These are phyloP conservation scores for Tolypocladium ophioglossoides DNA, from an alignment of 2,329 filamentous ascomycete species.

Conservation along the genomic window DNA sequence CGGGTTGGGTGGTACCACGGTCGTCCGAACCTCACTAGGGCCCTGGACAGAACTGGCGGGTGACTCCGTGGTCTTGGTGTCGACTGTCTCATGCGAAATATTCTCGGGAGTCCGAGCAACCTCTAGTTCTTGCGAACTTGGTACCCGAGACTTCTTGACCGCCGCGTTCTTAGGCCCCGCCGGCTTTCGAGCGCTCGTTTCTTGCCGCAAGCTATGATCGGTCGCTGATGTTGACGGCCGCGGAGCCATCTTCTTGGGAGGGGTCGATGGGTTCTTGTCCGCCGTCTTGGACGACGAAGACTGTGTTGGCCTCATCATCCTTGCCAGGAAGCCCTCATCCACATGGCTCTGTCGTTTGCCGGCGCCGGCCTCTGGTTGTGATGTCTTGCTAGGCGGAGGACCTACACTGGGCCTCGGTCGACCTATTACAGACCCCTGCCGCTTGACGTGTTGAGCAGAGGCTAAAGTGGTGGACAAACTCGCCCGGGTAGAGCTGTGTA, in stretches of 20 bases:
- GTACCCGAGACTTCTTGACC: background rate
- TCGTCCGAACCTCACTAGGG: background rate
- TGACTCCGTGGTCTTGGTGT: background rate
- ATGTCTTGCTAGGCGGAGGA: conserved; percentile 44
- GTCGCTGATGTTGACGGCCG: conserved; percentile 11
- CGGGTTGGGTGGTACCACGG: background rate
- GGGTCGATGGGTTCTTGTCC: conserved; percentile 46
- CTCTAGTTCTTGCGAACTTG: background rate
- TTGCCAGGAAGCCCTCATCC: conserved; percentile 64
- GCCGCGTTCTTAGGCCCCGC: background rate
- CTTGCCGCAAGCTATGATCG: conserved; percentile 9
- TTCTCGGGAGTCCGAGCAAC: no score
- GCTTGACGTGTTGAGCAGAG: conserved; percentile 24
- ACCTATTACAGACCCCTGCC: conserved; percentile 33
- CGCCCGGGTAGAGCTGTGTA: conserved; percentile 24
- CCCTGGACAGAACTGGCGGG: background rate
- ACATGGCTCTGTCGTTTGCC: conserved; percentile 44
- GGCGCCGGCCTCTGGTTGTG: conserved; percentile 10
- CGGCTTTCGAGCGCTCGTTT: background rate
- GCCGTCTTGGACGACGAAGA: conserved; percentile 56
- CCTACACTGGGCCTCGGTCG: conserved; percentile 43
- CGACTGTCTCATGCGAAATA: background rate
- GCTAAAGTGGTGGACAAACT: conserved; percentile 1
- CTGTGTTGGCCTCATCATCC: conserved; percentile 71
- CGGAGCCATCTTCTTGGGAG: conserved; percentile 30